phyloP scores from a whole-genome alignment of 2,329 filamentous ascomycete species.

The Capronia coronata region DNA sequence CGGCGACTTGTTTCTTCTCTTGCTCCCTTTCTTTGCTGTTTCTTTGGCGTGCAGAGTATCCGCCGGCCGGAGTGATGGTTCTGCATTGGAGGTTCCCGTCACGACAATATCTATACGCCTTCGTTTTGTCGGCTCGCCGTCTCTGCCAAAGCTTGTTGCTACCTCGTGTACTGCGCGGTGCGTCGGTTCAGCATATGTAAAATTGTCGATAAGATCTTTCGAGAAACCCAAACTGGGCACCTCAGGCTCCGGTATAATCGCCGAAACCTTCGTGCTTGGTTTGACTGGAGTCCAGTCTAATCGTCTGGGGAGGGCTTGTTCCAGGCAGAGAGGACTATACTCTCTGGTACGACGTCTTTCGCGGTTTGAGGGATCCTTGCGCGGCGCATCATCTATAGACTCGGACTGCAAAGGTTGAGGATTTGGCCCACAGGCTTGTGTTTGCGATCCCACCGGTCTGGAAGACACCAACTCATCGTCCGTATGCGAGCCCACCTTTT shows the following conservation, averaged over 20 bases:
- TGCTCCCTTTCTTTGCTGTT: not conserved
- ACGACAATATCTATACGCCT: constrained; percentile 18
- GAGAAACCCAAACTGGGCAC: constrained; percentile 1
- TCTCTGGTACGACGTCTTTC: not conserved
- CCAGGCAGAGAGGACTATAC: constrained; percentile 31
- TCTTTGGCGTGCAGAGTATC: not conserved
- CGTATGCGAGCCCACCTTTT: not conserved
- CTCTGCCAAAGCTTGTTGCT: constrained; percentile 1
- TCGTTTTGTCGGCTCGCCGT: constrained; percentile 10
- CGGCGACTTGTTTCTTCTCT: constrained; percentile 44
- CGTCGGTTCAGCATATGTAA: constrained; percentile 3
- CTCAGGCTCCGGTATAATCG: not conserved
- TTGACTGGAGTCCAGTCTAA: constrained; percentile 63
- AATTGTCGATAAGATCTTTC: constrained; percentile 8
- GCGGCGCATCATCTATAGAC: not conserved
- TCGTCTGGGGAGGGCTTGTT: constrained; percentile 50
- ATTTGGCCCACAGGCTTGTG: not conserved
- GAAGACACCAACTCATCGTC: constrained; percentile 3
- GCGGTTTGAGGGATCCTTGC: not conserved
- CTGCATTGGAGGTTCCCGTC: not conserved
- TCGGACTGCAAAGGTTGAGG: not conserved
- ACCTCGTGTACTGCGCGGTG: not conserved
- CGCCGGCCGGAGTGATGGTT: constrained; percentile 2
- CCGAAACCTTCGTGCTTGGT: not conserved
- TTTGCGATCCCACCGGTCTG: not conserved